phyloP scores from a whole-genome alignment of 345 rosid genomes.

The Rubroshorea leprosula region DNA sequence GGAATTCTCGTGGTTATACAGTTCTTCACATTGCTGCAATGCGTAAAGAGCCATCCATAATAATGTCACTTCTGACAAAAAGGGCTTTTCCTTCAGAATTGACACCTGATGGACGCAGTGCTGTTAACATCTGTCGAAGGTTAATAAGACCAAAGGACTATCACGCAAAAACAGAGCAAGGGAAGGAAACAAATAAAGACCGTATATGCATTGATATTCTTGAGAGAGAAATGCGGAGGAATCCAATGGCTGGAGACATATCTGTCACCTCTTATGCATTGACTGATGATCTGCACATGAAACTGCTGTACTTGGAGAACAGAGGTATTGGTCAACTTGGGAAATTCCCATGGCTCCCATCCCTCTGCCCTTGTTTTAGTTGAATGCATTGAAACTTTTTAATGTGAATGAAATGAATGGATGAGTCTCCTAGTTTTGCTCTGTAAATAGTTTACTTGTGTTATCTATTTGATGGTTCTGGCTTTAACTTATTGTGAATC shows the following conservation, averaged over 20 bases:
- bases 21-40: conserved; percentile 89
- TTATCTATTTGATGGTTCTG: not conserved
- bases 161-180: conserved; percentile 58
- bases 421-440: not conserved
- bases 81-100: conserved; percentile 70
- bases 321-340: conserved; percentile 51
- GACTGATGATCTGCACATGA: conserved; percentile 83
- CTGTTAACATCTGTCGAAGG: conserved; percentile 76
- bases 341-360: not conserved
- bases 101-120: conserved; percentile 73
- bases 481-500: conserved; percentile 14
- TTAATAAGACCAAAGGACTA: conserved; percentile 88
- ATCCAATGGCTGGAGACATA: conserved; percentile 51
- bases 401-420: no score
- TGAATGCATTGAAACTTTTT: no score
- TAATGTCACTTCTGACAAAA: conserved; percentile 59
- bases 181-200: conserved; percentile 73
- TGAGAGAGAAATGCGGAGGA: conserved; percentile 80
- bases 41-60: conserved; percentile 71
- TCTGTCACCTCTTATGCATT: conserved; percentile 43
- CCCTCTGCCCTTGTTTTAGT: no score
- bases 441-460: not conserved
- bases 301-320: conserved; percentile 80
- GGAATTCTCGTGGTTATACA: conserved; percentile 70
- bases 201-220: conserved; percentile 76